These are phyloP conservation scores for Tetrahymena elliotti DNA, from an alignment of 73 alveolate species.

Conservation along the genomic window DNA sequence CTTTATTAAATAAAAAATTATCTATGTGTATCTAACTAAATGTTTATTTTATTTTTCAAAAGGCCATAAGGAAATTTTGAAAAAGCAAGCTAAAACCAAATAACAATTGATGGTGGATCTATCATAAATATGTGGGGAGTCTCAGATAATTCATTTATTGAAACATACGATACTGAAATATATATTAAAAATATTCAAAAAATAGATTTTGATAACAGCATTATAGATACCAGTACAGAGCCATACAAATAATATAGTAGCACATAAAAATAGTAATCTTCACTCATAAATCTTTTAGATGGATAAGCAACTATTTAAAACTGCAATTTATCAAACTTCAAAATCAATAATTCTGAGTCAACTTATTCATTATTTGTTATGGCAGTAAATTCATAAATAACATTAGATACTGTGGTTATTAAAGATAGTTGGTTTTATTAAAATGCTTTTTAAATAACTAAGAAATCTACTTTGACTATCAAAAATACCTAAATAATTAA, in stretches of 20 bases:
- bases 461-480: background rate
- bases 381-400: background rate
- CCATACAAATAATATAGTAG: too few relatives aligned
- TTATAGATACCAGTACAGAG: background rate
- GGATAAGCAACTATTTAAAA: background rate
- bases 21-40: too few relatives aligned
- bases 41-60: too few relatives aligned
- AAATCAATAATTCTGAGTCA: background rate
- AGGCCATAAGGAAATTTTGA: background rate
- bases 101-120: background rate
- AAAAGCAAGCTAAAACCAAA: background rate
- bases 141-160: background rate
- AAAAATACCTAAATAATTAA: background rate
- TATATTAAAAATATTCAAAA: background rate
- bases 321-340: background rate
- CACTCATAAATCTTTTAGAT: background rate
- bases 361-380: background rate
- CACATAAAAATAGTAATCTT: background rate
- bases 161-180: background rate
- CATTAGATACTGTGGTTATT: background rate
- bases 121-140: background rate
- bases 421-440: background rate
- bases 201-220: background rate
- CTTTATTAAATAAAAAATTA: too few relatives aligned
- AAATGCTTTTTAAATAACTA: background rate